Conservation (phyloP, 768 basidiomycete genomes). For the Nidularia sp. region DNA sequence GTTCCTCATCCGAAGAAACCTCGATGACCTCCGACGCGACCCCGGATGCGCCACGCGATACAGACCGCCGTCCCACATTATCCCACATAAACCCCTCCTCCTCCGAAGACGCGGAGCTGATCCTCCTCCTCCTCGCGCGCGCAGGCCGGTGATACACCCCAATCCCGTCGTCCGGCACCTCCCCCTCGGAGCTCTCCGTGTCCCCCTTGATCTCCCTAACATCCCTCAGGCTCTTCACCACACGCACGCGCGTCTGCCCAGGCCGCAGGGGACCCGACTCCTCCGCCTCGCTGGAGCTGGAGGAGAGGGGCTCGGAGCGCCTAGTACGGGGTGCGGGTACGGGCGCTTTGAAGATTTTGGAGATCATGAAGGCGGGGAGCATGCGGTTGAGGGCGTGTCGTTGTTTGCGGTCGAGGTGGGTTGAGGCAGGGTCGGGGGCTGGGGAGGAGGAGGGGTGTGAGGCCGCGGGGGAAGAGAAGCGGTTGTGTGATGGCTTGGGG, state of each 20-base stretch:
- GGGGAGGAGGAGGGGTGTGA: too few relatives aligned
- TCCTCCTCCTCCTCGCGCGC: slow-evolving; percentile 7
- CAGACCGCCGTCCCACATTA: background rate
- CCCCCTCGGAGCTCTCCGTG: slow-evolving; percentile 45
- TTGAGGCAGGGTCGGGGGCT: too few relatives aligned
- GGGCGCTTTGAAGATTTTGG: too few relatives aligned
- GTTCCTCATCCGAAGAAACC: background rate
- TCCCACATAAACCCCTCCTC: slow-evolving; percentile 5
- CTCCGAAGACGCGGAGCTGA: slow-evolving; percentile 6
- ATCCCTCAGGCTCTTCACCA: slow-evolving; percentile 22
- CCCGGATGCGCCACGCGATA: too few relatives aligned
- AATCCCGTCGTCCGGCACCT: slow-evolving; percentile 5
- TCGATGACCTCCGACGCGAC: too few relatives aligned
- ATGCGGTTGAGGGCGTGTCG: slow-evolving; percentile 33
- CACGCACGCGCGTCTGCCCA: slow-evolving; percentile 45
- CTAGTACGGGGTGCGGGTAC: slow-evolving; percentile 8
- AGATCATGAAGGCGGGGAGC: slow-evolving; percentile 52
- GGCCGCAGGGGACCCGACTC: slow-evolving; percentile 40
- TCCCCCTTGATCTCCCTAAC: slow-evolving; percentile 52
- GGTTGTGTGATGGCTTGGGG: too few relatives aligned
- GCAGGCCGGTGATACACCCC: slow-evolving; percentile 4
- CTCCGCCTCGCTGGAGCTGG: slow-evolving; percentile 7
- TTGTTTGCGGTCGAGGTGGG: background rate
- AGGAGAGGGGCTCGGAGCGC: slow-evolving; percentile 2
- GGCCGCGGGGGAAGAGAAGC: too few relatives aligned